phyloP scores from a whole-genome alignment of 345 rosid genomes.

The Eucalyptus lansdowneana region DNA sequence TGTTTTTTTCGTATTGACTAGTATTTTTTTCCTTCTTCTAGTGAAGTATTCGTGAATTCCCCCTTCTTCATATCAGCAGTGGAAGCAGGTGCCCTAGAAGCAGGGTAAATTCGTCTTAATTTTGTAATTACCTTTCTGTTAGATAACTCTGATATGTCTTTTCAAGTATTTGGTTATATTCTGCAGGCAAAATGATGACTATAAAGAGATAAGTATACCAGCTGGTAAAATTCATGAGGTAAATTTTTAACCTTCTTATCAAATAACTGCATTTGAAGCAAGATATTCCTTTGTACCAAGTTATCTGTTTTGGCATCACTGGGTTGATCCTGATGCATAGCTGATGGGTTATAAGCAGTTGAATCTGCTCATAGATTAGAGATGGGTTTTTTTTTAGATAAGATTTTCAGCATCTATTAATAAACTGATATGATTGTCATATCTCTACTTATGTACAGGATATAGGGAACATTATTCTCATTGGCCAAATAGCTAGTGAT shows the following conservation, averaged over 20 bases:
- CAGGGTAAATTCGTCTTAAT: slow-evolving; percentile 21
- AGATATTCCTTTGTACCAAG: neutral
- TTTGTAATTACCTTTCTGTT: neutral
- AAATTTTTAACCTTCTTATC: neutral
- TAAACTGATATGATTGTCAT: neutral
- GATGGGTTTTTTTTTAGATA: neutral
- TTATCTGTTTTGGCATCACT: neutral
- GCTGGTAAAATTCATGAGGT: slow-evolving; percentile 89
- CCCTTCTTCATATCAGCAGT: slow-evolving; percentile 94
- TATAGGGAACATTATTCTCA: neutral
- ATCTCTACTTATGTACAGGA: neutral
- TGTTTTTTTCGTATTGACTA: neutral
- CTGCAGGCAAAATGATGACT: slow-evolving; percentile 70
- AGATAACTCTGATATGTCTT: neutral
- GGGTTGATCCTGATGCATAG: neutral
- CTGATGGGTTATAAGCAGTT: neutral
- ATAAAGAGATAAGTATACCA: slow-evolving; percentile 64
- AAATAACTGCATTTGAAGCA: neutral
- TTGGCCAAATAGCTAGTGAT: neutral
- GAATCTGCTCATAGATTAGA: neutral
- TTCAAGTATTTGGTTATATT: neutral
- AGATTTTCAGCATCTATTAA: neutral
- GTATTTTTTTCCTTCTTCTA: slow-evolving; percentile 10
- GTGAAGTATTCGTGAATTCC: slow-evolving; percentile 82
- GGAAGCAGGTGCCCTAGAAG: slow-evolving; percentile 53